Evolutionary conservation across 75 land plant species (phyloP).

Genomic region (Cunninghamia lanceolata): DNA sequence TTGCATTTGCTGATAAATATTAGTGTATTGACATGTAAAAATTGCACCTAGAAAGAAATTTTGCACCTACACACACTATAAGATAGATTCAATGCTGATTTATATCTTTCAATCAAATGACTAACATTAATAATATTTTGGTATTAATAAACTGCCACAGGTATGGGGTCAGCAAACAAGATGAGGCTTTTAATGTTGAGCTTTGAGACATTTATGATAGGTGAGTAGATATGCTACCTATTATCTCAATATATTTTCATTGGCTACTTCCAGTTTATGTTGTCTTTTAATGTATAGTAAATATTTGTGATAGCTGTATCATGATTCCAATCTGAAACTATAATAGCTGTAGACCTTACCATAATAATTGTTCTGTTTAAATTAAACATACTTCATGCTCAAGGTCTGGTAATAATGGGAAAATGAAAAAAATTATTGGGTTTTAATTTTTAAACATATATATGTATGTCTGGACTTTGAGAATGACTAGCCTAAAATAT

Average conservation of each 20-base stretch:
- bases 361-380: neutral
- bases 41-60: neutral
- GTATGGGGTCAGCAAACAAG: slow-evolving; percentile 86
- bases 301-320: neutral
- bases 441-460: neutral
- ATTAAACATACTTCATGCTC: neutral
- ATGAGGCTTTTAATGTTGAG: slow-evolving; percentile 77
- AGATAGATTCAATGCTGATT: neutral
- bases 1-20: neutral
- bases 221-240: slow-evolving; percentile 25
- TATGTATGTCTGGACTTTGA: neutral
- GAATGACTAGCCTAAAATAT: neutral
- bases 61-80: neutral
- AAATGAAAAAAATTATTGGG: neutral
- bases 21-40: neutral
- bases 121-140: slow-evolving; percentile 5
- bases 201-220: slow-evolving; percentile 77
- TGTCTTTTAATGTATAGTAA: neutral
- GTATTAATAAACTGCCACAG: slow-evolving; percentile 29
- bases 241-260: neutral
- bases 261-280: neutral
- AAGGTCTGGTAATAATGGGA: neutral
- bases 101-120: neutral
- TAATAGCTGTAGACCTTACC: neutral
- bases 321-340: neutral